Percentiles rank a stretch among this genome's conserved stretches.
These are phyloP conservation scores for Dendrocalamus latiflorus DNA, from an alignment of 202 grass and related monocot genomes.

Conservation along the genomic window DNA sequence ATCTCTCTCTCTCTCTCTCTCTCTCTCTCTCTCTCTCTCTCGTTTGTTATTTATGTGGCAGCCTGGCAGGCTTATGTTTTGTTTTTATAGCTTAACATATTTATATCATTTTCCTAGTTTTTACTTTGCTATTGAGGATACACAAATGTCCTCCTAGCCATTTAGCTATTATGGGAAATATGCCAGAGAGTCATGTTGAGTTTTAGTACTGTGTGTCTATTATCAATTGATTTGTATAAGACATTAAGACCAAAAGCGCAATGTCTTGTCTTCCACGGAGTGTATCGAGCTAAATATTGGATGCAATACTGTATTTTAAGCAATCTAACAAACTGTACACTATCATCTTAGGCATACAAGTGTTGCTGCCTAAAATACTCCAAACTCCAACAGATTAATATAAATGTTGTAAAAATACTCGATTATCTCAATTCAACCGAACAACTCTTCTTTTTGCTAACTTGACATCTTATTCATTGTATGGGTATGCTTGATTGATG, in stretches of 20 bases:
- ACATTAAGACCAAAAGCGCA: not conserved
- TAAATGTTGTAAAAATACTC: not conserved
- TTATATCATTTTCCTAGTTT: not conserved
- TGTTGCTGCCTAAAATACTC: not conserved
- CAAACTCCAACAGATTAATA: not conserved
- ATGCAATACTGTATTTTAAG: not conserved
- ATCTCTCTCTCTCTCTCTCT: not conserved
- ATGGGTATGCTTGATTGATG: constrained; percentile 4
- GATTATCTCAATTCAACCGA: not conserved
- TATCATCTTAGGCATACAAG: not conserved
- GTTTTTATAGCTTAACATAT: not conserved
- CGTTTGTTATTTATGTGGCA: not conserved
- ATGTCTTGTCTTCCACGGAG: not conserved
- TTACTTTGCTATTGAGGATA: not conserved
- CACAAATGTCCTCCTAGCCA: not conserved
- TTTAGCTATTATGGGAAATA: not conserved
- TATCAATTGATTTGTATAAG: constrained; percentile 19
- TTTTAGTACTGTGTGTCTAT: not conserved
- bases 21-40: not conserved
- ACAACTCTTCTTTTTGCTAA: not conserved
- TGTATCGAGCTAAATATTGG: constrained; percentile 4
- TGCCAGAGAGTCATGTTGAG: not conserved
- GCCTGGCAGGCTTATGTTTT: not conserved
- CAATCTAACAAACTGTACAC: not conserved
- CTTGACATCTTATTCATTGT: not conserved